A percentile compares a stretch with the other conserved stretches of the same genome.
Conservation (phyloP, 176 grass and related monocot genomes). For the Aegilops tauschii region DNA sequence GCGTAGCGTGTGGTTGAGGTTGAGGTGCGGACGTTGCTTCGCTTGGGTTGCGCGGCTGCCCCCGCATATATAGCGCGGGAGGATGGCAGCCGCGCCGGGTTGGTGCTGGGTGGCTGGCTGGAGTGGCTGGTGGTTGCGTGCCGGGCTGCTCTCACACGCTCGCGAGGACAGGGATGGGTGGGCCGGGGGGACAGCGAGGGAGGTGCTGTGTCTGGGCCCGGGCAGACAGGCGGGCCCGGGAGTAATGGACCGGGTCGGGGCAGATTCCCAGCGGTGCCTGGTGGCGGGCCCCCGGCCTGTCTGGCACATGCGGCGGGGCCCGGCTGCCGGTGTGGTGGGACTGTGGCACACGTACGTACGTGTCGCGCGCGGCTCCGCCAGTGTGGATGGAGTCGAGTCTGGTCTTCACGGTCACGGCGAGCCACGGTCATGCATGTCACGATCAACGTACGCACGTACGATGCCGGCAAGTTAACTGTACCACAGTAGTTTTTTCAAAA, state of each 20-base stretch:
- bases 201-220: not conserved
- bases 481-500: no score
- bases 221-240: slow-evolving; percentile 29
- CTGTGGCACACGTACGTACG: slow-evolving; percentile 23
- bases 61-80: not conserved
- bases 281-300: not conserved
- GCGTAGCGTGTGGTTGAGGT: not conserved
- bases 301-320: slow-evolving; percentile 22
- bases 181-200: not conserved
- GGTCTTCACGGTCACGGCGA: not conserved
- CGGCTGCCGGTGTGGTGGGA: slow-evolving; percentile 27
- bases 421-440: not conserved
- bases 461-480: not conserved
- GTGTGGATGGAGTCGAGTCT: not conserved
- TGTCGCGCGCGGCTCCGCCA: slow-evolving; percentile 29
- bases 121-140: not conserved
- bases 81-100: not conserved
- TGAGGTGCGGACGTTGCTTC: not conserved
- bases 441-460: not conserved
- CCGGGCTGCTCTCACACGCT: no score
- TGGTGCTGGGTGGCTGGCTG: not conserved
- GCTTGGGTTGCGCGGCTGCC: slow-evolving; percentile 18
- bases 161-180: no score
- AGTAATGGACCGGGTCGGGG: slow-evolving; percentile 20
- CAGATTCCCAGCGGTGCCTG: slow-evolving; percentile 20